Evolutionary conservation across 495 filamentous ascomycete genomes (phyloP).

Genomic region (Xylaria palmicola): DNA sequence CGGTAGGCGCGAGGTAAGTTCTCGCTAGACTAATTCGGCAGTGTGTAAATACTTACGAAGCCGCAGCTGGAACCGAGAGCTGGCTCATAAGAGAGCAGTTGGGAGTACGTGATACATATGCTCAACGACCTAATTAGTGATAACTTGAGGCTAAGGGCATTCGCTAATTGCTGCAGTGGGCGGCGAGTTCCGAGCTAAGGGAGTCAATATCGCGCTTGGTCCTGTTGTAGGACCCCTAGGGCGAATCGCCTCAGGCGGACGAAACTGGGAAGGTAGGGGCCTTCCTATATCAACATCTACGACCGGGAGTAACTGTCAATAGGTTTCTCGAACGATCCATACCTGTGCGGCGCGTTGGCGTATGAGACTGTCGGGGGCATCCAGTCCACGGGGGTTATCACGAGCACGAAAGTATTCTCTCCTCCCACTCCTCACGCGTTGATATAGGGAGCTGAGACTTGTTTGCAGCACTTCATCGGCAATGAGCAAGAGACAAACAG

Average conservation of each 20-base stretch:
- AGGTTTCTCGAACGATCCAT: conserved; percentile 52
- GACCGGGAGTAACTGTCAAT: background rate
- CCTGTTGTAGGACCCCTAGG: conserved; percentile 62
- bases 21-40: no score
- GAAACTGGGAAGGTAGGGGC: conserved; percentile 55
- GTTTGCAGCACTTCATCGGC: conserved; percentile 57
- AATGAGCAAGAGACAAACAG: conserved; percentile 69
- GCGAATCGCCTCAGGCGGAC: conserved; percentile 49
- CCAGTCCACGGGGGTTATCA: conserved; percentile 54
- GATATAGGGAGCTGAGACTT: conserved; percentile 6
- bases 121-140: background rate
- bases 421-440: background rate
- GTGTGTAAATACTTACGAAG: background rate
- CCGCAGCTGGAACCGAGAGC: conserved; percentile 57
- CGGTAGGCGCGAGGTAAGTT: conserved; percentile 56
- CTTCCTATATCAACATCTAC: no score
- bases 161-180: conserved; percentile 31
- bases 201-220: conserved; percentile 65
- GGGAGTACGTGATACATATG: conserved; percentile 37
- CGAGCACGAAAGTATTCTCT: conserved; percentile 49
- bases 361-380: conserved; percentile 48
- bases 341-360: conserved; percentile 47
- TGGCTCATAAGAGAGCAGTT: conserved; percentile 47
- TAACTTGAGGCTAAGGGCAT: no score
- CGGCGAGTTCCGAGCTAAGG: conserved; percentile 58